Base-by-base conservation (phyloP, 2,329 filamentous ascomycete genomes). In the Scytalidium lignicola region DNA sequence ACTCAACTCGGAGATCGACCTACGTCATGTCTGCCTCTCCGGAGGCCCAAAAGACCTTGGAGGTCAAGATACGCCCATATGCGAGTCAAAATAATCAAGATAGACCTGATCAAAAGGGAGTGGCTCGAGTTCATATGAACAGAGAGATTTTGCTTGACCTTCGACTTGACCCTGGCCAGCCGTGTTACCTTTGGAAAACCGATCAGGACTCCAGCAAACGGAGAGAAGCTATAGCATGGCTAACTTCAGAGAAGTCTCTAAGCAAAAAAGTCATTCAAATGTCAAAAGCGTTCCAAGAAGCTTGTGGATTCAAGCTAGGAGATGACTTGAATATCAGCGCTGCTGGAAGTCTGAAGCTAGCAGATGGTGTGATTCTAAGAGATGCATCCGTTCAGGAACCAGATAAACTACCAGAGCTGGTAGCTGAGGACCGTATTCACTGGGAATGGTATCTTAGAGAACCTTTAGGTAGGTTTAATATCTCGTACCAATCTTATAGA, bases 231-330 rank as follows among this genome's bases (percentile, higher is more conserved):
- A 75, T 86, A 58, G 81, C 79, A 10, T 86, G 82, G 82, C 69
- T 74, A 39, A 77, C 80, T 3, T 62, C 73, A 5, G 72, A 84
- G 63, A 82, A 83, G 59, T 51, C 43, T 40, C 72, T 89, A 56
- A 78, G 83, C 61, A 81, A 80, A 56, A 79, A 84, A 54, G 75
- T 89, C 49, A 73, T 87, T 44, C 77, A 91, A 73, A 80, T 88
- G 71, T 84, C 88, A 19, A 84, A 88, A 54, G 74, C 81, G 5
- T 80, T 95, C 47, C 85, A 88, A 54, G 84, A 87, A 29, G 78
- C 81, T 6, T 86, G 86, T 56, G 81, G 80, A 1, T 78, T 95
- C 58, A 85, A 85, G 52, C 72, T 93, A 3, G 83, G 82, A 15
- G 86, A 90, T 44, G 78, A 82, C 45, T 72, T 95, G 43, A 74